Percentiles rank a stretch among this genome's conserved stretches.
These are phyloP conservation scores for Plantago coronopus DNA, from an alignment of 305 asterid species.

Conservation along the genomic window DNA sequence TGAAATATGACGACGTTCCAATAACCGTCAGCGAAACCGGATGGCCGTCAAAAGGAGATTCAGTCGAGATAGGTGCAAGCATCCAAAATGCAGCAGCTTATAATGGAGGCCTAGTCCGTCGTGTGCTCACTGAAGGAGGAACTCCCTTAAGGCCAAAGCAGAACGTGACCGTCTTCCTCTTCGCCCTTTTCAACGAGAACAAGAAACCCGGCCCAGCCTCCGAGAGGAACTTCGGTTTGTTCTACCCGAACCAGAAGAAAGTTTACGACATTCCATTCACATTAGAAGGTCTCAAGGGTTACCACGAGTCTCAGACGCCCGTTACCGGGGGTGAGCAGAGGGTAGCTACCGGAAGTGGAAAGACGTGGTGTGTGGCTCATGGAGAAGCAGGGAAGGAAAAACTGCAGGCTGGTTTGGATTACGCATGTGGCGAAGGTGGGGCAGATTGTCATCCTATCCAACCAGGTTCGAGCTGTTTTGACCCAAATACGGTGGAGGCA, in stretches of 20 bases:
- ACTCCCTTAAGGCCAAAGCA: constrained; percentile 71
- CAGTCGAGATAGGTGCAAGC: constrained; percentile 69
- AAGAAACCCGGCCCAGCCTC: constrained; percentile 70
- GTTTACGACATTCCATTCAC: constrained; percentile 77
- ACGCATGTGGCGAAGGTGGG: constrained; percentile 83
- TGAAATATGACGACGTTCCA: constrained; percentile 59
- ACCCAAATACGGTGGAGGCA: constrained; percentile 78
- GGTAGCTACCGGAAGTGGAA: constrained; percentile 42
- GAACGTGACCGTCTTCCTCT: constrained; percentile 59
- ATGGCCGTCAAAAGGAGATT: constrained; percentile 94
- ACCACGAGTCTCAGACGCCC: constrained; percentile 31
- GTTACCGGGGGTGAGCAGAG: constrained; percentile 44
- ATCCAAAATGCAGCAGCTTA: constrained; percentile 77
- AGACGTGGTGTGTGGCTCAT: constrained; percentile 81
- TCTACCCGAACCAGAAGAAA: constrained; percentile 62
- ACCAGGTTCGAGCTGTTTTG: constrained; percentile 83
- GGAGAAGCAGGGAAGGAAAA: constrained; percentile 46
- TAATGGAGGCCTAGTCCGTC: constrained; percentile 63
- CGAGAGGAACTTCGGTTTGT: constrained; percentile 79
- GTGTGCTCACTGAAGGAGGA: constrained; percentile 73
- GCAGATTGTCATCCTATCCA: constrained; percentile 92
- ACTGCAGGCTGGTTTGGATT: constrained; percentile 78
- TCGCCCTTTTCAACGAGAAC: constrained; percentile 92
- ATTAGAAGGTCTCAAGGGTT: constrained; percentile 41
- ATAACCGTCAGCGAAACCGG: constrained; percentile 75